Conservation (phyloP, 371 early-diverging fungal genomes). For the Choanephora cucurbitarum region DNA sequence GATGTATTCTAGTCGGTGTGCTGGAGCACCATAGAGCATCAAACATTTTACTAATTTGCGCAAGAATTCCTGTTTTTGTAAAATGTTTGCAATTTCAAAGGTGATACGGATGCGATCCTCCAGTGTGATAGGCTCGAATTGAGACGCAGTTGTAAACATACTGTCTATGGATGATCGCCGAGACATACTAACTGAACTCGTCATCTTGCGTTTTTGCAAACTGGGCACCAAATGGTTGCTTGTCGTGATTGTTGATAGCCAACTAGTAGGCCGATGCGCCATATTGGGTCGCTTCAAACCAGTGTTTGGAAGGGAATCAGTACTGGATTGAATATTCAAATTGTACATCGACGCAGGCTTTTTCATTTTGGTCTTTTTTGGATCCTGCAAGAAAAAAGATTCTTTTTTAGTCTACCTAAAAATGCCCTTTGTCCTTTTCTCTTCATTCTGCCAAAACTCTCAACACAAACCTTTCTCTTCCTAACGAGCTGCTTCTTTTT, state of each 20-base stretch:
- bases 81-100: constrained; percentile 61
- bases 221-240: constrained; percentile 48
- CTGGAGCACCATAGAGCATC: constrained; percentile 62
- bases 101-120: constrained; percentile 63
- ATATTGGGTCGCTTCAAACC: constrained; percentile 31
- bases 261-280: constrained; percentile 42
- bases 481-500: constrained; percentile 5
- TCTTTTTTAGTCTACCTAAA: background rate
- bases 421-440: constrained; percentile 19
- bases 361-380: constrained; percentile 21
- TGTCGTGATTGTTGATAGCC: constrained; percentile 43
- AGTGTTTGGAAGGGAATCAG: constrained; percentile 18
- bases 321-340: constrained; percentile 12
- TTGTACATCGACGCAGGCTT: constrained; percentile 36
- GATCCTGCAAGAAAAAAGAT: constrained; percentile 4
- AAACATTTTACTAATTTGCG: constrained; percentile 54
- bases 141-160: constrained; percentile 52
- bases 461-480: no score
- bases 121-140: constrained; percentile 52
- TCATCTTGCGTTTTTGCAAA: constrained; percentile 36
- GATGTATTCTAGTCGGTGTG: constrained; percentile 62
- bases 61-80: constrained; percentile 64
- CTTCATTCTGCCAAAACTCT: no score
- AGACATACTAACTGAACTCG: constrained; percentile 30
- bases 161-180: constrained; percentile 44